A percentile compares a stretch with the other conserved stretches of the same genome.
Evolutionary conservation across 257 asterid species (phyloP).

Genomic region (Haberlea rhodopensis): DNA sequence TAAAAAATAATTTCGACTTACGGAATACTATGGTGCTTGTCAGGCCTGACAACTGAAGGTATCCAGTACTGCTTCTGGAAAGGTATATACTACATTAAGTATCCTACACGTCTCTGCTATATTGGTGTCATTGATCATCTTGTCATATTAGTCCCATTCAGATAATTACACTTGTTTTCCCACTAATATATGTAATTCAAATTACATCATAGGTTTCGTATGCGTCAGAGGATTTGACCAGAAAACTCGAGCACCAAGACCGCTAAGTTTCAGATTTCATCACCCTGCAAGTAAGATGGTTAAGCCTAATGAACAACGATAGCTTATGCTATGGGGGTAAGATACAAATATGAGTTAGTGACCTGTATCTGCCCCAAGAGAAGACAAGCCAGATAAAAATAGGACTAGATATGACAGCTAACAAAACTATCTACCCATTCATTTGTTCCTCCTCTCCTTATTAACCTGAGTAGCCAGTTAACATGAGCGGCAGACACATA

Average conservation of each 20-base stretch:
- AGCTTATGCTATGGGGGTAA: constrained; percentile 24
- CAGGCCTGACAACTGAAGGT: constrained; percentile 73
- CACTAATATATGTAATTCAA: neutral
- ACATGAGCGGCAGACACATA: constrained; percentile 27
- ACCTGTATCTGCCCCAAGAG: constrained; percentile 22
- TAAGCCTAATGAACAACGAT: constrained; percentile 27
- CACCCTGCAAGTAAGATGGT: constrained; percentile 33
- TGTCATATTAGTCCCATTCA: neutral
- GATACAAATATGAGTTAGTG: constrained; percentile 21
- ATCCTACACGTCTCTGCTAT: constrained; percentile 12
- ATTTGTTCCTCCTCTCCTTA: constrained; percentile 31
- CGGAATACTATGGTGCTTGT: constrained; percentile 28
- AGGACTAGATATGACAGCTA: constrained; percentile 34
- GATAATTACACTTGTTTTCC: neutral
- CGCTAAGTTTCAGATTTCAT: constrained; percentile 37
- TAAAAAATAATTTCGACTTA: constrained; percentile 27
- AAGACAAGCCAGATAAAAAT: constrained; percentile 30
- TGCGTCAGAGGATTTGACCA: constrained; percentile 43
- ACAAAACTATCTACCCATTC: constrained; percentile 36
- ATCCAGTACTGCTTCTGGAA: constrained; percentile 88
- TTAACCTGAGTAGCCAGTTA: constrained; percentile 31
- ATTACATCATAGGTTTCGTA: constrained; percentile 32
- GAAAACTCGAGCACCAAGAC: constrained; percentile 36
- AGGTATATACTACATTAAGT: constrained; percentile 47
- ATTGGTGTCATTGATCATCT: neutral